Percentiles rank a stretch among this genome's conserved stretches.
phyloP scores from a whole-genome alignment of 2,329 filamentous ascomycete genomes.

The Exophiala oligosperma region DNA sequence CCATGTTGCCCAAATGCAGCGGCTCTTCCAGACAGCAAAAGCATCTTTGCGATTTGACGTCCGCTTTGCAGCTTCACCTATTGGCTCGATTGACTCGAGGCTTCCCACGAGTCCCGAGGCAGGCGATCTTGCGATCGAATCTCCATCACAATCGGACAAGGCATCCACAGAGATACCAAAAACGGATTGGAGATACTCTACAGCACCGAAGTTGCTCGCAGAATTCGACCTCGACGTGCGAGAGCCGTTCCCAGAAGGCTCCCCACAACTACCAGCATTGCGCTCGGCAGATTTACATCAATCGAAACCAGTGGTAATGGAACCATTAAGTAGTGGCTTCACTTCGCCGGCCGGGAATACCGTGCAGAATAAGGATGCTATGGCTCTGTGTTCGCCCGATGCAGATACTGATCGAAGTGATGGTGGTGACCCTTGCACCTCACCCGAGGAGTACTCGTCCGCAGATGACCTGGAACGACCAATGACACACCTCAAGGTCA shows the following conservation, averaged over 20 bases:
- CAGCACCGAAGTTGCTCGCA: slow-evolving; percentile 22
- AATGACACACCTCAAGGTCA: slow-evolving; percentile 21
- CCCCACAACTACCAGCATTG: slow-evolving; percentile 25
- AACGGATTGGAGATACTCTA: slow-evolving; percentile 30
- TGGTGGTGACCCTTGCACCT: neutral
- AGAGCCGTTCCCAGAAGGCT: slow-evolving; percentile 28
- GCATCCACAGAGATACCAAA: slow-evolving; percentile 3
- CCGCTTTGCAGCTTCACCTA: slow-evolving; percentile 27
- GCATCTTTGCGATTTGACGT: slow-evolving; percentile 26
- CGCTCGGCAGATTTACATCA: slow-evolving; percentile 5
- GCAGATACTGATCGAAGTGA: neutral
- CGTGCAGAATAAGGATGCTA: neutral
- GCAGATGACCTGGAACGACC: slow-evolving; percentile 23
- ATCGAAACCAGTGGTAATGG: slow-evolving; percentile 5
- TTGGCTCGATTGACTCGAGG: slow-evolving; percentile 29
- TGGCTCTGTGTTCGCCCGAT: neutral
- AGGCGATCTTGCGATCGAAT: neutral
- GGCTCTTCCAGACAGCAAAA: slow-evolving; percentile 28
- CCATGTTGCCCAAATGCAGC: slow-evolving; percentile 29
- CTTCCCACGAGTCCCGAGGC: slow-evolving; percentile 17
- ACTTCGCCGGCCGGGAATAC: slow-evolving; percentile 18
- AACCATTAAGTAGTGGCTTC: slow-evolving; percentile 30
- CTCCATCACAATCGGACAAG: neutral
- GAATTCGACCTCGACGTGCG: slow-evolving; percentile 27
- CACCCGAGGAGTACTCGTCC: slow-evolving; percentile 1